Percentiles rank a stretch among this genome's conserved stretches.
These are phyloP conservation scores for Corrigiola litoralis DNA, from an alignment of 179 eudicot genomes.

Conservation along the genomic window DNA sequence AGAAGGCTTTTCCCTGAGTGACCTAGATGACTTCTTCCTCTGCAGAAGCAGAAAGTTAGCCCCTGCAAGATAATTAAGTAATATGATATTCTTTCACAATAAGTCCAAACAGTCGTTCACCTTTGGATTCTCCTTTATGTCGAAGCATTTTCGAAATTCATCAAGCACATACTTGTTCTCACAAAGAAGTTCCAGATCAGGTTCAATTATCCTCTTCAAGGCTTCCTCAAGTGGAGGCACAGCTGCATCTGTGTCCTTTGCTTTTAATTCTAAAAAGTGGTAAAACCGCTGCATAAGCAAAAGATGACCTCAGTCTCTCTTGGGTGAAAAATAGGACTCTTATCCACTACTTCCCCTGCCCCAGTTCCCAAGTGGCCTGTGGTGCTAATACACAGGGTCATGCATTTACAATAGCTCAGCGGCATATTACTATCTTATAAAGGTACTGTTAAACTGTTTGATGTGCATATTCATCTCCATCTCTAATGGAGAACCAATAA, in stretches of 20 bases:
- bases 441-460: too few relatives aligned
- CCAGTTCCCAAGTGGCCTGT: too few relatives aligned
- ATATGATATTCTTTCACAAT: neutral
- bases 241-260: constrained; percentile 71
- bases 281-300: constrained; percentile 63
- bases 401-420: too few relatives aligned
- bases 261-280: constrained; percentile 68
- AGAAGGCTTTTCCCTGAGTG: constrained; percentile 57
- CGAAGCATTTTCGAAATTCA: constrained; percentile 59
- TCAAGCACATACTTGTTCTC: constrained; percentile 56
- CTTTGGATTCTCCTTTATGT: constrained; percentile 81
- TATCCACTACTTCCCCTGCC: too few relatives aligned
- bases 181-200: constrained; percentile 64
- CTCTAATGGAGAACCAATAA: too few relatives aligned
- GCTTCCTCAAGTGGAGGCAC: constrained; percentile 86
- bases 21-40: constrained; percentile 77
- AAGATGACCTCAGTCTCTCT: constrained; percentile 6
- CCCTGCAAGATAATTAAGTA: neutral
- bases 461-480: too few relatives aligned
- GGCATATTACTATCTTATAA: too few relatives aligned
- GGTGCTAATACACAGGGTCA: too few relatives aligned
- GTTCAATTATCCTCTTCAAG: constrained; percentile 67
- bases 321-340: neutral
- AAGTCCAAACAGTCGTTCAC: constrained; percentile 25
- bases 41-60: constrained; percentile 29